Base-by-base conservation (phyloP, 331 rosid genomes). In the Saraca asoca region DNA sequence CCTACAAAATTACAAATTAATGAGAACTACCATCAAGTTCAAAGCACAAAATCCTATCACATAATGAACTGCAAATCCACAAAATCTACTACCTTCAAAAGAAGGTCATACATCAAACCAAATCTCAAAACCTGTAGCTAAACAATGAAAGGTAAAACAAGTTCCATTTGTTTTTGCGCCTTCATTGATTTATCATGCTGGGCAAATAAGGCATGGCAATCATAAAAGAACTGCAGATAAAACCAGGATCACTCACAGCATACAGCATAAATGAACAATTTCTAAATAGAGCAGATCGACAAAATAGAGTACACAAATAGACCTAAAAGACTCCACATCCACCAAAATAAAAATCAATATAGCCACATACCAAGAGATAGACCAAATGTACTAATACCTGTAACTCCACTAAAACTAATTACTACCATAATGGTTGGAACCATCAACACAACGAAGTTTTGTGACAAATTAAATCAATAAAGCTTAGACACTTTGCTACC, bases 1-100 rank as follows among this genome's bases (percentile, higher is more conserved):
- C 91, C 89, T 87, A 79, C 82, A 70, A 79, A 80, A 80, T 70
- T 82, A 86, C 79, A 84, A 71, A 78, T 51, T 43, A 75, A 81
- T 73, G 68, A 18, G 48, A 37, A 65, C 68, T 58, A 46, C 67
- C 80, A 79, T 42, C 29, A 61, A 74, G 72, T 70, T 71, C 62
- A 33, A 72, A 75, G 71, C 68, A 67, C 29, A 76, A 63, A 68
- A 77, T 54, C 74, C 71, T 59, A 79, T 60, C 52, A 76, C 82
- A 83, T 70, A 72, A 58, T 69, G 51, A 79, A 74, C 69, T 7
- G 71, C 72, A 65, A 81, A 54, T 72, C 67, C 80, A 77, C 63
- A 83, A 68, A 77, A 69, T 43, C 85, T 63, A 79, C 75, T 24
- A 46, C 81, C 85, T 76, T 64, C 73, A 43, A 38, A 34, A 60